Evolutionary conservation across 345 rosid species (phyloP).

Genomic region (Lepidium sativum): DNA sequence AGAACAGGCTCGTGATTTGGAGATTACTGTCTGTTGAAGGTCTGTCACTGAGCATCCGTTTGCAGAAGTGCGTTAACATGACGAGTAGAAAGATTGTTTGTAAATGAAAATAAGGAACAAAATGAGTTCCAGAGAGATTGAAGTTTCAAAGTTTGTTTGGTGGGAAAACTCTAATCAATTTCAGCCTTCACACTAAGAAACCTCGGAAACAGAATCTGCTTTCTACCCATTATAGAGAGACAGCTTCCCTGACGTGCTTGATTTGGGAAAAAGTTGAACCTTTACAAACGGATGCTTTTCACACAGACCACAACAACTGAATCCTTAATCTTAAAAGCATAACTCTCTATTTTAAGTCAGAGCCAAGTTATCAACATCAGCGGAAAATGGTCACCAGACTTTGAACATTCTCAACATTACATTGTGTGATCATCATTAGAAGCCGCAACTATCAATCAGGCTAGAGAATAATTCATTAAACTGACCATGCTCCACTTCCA

Average conservation of each 20-base stretch:
- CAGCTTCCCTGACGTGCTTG: neutral
- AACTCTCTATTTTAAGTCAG: neutral
- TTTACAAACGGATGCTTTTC: neutral
- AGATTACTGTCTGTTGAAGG: neutral
- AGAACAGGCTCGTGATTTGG: neutral
- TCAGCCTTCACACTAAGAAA: neutral
- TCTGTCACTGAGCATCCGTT: neutral
- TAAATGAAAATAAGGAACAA: neutral
- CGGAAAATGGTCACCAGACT: neutral
- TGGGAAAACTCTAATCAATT: neutral
- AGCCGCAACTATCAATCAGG: neutral
- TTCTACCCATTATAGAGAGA: neutral
- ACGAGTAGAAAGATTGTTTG: neutral
- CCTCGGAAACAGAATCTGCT: neutral
- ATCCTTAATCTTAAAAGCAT: neutral
- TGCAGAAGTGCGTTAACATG: neutral
- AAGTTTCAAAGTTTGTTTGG: neutral
- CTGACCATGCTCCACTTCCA: neutral
- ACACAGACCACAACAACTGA: neutral
- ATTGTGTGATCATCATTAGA: neutral
- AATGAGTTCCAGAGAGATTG: neutral
- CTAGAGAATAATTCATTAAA: neutral
- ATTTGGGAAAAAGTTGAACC: neutral
- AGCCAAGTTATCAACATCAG: neutral
- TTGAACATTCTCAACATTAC: neutral